Conservation (phyloP, 2,329 filamentous ascomycete genomes). For the Lasiodiplodia sp. region DNA sequence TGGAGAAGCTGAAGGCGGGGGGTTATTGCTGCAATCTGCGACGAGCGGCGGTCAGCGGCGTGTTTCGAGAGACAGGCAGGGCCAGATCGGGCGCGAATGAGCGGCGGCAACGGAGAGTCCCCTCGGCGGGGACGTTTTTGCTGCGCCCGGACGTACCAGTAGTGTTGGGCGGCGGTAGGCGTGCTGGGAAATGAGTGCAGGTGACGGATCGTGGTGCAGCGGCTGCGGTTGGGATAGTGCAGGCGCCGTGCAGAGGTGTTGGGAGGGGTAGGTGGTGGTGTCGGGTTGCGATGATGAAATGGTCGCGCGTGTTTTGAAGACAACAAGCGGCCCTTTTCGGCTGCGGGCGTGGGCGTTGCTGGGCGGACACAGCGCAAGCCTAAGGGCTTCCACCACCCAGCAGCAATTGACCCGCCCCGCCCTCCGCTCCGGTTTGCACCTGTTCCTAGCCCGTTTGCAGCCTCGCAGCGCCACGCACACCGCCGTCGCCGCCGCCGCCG, state of each 20-base stretch:
- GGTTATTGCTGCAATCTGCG: slow-evolving; percentile 26
- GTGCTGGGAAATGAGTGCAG: not conserved
- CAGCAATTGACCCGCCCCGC: slow-evolving; percentile 19
- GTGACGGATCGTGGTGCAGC: not conserved
- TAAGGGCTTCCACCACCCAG: slow-evolving; percentile 19
- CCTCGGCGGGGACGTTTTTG: slow-evolving; percentile 12
- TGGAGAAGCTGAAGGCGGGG: slow-evolving; percentile 24
- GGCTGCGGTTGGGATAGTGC: not conserved
- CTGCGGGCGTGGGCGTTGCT: slow-evolving; percentile 26
- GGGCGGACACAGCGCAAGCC: slow-evolving; percentile 20
- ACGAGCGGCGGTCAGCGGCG: not conserved
- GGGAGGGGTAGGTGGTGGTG: not conserved
- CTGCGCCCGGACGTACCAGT: slow-evolving; percentile 25
- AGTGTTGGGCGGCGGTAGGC: not conserved
- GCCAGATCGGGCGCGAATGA: slow-evolving; percentile 3
- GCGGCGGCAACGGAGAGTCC: not conserved
- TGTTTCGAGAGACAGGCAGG: not conserved
- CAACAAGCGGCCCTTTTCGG: slow-evolving; percentile 29
- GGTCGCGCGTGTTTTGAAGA: slow-evolving; percentile 29
- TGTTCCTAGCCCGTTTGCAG: not conserved
- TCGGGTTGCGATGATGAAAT: slow-evolving; percentile 19
- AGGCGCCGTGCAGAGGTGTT: not conserved
- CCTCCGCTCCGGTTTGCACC: not conserved
- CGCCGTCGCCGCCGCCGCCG: not conserved
- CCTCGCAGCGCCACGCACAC: slow-evolving; percentile 6